Conservation (phyloP, 768 basidiomycete species). For the Lactarius tabidus region DNA sequence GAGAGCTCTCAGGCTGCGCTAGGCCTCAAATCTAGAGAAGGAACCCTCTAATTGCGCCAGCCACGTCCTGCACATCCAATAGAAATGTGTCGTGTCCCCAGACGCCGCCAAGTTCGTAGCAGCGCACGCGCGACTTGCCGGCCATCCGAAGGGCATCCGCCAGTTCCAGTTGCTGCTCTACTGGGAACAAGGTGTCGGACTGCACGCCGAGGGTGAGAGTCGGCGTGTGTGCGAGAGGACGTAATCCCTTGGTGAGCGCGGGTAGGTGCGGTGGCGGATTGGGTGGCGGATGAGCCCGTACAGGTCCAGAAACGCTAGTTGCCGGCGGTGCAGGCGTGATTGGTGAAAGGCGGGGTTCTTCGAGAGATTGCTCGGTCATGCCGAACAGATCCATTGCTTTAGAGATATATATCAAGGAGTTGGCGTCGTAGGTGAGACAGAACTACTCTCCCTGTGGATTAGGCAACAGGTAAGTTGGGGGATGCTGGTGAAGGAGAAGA, state of each 20-base stretch:
- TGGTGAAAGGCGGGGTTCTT: constrained; percentile 55
- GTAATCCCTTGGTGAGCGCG: constrained; percentile 73
- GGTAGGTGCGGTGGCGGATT: constrained; percentile 73
- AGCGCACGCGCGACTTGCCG: constrained; percentile 85
- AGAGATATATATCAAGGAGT: constrained; percentile 96
- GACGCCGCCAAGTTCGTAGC: constrained; percentile 98
- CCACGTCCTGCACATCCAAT: constrained; percentile 87
- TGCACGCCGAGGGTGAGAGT: constrained; percentile 92
- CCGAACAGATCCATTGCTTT: constrained; percentile 99
- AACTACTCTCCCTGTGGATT: constrained; percentile 80
- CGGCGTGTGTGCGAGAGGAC: constrained; percentile 71
- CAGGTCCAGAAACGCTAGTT: constrained; percentile 30
- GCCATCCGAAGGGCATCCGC: constrained; percentile 88
- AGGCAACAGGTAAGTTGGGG: neutral
- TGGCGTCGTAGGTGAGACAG: constrained; percentile 98
- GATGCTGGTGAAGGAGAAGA: neutral
- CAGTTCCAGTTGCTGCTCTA: constrained; percentile 94
- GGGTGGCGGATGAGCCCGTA: constrained; percentile 67
- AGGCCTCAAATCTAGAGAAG: constrained; percentile 42
- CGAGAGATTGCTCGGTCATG: constrained; percentile 76
- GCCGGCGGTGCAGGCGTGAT: constrained; percentile 28
- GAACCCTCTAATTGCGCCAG: constrained; percentile 88
- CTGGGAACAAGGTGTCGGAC: constrained; percentile 93
- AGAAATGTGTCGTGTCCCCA: constrained; percentile 99
- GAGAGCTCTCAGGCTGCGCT: neutral